A percentile compares a stretch with the other conserved stretches of the same genome.
These are phyloP conservation scores for Platismatia glauca DNA, from an alignment of 495 filamentous ascomycete species.

Conservation along the genomic window DNA sequence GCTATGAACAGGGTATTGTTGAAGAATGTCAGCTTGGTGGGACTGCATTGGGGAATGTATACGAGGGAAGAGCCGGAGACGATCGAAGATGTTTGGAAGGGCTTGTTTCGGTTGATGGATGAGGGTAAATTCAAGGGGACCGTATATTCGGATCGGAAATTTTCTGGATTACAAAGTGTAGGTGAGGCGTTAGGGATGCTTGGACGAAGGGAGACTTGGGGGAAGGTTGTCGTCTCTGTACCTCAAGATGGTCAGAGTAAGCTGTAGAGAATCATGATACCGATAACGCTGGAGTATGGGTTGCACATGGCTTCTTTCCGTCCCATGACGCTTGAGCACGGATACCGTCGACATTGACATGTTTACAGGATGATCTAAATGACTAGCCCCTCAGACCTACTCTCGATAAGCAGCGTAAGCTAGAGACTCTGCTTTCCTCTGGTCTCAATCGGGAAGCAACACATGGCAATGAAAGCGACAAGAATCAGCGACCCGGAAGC, in stretches of 20 bases:
- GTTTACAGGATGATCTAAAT: not conserved
- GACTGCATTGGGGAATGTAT: constrained; percentile 88
- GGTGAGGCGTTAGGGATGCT: constrained; percentile 67
- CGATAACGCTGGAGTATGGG: not conserved
- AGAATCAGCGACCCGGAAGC: constrained; percentile 44
- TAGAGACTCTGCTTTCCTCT: constrained; percentile 42
- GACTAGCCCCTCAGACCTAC: not conserved
- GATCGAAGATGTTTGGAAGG: constrained; percentile 68
- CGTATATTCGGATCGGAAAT: constrained; percentile 71
- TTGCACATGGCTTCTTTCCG: not conserved
- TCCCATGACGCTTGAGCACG: not conserved
- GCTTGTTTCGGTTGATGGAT: constrained; percentile 65
- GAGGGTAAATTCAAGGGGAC: constrained; percentile 75
- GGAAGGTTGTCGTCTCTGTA: constrained; percentile 88
- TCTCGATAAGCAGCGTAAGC: not conserved
- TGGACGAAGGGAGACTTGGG: constrained; percentile 79
- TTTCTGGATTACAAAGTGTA: constrained; percentile 72
- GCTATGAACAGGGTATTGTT: constrained; percentile 83
- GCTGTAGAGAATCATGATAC: constrained; percentile 28
- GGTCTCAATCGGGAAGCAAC: constrained; percentile 45
- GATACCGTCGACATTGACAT: not conserved
- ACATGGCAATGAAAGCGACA: constrained; percentile 45
- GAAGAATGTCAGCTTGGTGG: constrained; percentile 88
- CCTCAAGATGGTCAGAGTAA: constrained; percentile 56
- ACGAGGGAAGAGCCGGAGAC: constrained; percentile 60